Conservation (phyloP, 371 early-diverging fungal species). For the Phascolomyces articulosus region DNA sequence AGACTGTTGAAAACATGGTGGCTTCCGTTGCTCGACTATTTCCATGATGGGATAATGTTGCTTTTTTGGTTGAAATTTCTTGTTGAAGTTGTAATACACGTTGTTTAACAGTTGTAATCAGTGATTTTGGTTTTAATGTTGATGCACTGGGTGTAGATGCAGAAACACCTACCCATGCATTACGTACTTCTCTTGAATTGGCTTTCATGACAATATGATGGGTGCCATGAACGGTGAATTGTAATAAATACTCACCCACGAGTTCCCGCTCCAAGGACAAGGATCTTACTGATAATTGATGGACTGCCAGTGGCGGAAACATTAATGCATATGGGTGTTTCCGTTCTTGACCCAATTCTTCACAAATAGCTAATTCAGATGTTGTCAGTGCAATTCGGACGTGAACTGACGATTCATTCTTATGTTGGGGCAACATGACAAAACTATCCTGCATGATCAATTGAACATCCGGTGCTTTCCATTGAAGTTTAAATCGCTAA, state of each 20-base stretch:
- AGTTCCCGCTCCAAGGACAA: slow-evolving; percentile 24
- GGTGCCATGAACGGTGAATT: slow-evolving; percentile 16
- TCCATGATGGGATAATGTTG: too few relatives aligned
- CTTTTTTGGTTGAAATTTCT: background rate
- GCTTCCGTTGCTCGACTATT: too few relatives aligned
- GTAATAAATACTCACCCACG: slow-evolving; percentile 28
- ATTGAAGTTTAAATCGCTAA: slow-evolving; percentile 28
- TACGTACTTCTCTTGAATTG: slow-evolving; percentile 19
- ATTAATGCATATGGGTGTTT: slow-evolving; percentile 14
- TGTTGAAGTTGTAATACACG: slow-evolving; percentile 4
- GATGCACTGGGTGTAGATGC: slow-evolving; percentile 11
- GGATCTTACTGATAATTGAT: slow-evolving; percentile 24
- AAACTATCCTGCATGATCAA: slow-evolving; percentile 17
- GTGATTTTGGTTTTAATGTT: slow-evolving; percentile 10
- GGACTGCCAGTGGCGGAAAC: slow-evolving; percentile 23
- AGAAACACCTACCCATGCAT: slow-evolving; percentile 26
- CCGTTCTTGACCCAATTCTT: slow-evolving; percentile 15
- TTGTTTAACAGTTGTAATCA: background rate
- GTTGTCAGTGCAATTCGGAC: slow-evolving; percentile 22
- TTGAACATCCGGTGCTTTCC: slow-evolving; percentile 12
- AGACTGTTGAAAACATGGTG: background rate
- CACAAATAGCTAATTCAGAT: slow-evolving; percentile 11
- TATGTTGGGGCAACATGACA: slow-evolving; percentile 2
- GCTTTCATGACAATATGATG: slow-evolving; percentile 16
- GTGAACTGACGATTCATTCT: background rate